Evolutionary conservation across 2,329 filamentous ascomycete species (phyloP).

Genomic region (Chrysoporthe cubensis): DNA sequence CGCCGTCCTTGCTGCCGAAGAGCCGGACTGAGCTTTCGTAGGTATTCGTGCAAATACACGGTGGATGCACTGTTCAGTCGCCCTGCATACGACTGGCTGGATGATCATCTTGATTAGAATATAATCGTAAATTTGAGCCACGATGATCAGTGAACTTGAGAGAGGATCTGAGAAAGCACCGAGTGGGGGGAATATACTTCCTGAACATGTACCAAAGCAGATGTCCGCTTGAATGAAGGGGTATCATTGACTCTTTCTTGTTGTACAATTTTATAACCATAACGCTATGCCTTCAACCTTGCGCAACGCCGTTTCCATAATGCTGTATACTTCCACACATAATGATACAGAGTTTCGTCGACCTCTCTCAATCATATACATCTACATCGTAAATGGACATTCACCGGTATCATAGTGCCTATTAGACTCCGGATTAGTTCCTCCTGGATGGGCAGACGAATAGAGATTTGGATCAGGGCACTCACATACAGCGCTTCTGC

Average conservation of each 20-base stretch:
- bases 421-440: neutral
- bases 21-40: neutral
- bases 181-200: no score
- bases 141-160: no score
- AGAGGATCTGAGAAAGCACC: no score
- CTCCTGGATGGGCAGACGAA: neutral
- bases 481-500: constrained; percentile 26
- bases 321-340: neutral
- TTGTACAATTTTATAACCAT: neutral
- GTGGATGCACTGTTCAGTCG: no score
- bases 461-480: neutral
- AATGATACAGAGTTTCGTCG: neutral
- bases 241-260: constrained; percentile 1
- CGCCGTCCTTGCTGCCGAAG: neutral
- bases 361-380: neutral
- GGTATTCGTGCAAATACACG: neutral
- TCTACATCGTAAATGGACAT: constrained; percentile 11
- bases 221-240: neutral
- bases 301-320: neutral
- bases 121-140: no score
- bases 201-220: no score
- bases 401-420: constrained; percentile 20
- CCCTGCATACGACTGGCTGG: no score
- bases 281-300: neutral
- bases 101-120: no score